phyloP scores from a whole-genome alignment of 495 filamentous ascomycete genomes.

The Parathielavia hyrcaniae region DNA sequence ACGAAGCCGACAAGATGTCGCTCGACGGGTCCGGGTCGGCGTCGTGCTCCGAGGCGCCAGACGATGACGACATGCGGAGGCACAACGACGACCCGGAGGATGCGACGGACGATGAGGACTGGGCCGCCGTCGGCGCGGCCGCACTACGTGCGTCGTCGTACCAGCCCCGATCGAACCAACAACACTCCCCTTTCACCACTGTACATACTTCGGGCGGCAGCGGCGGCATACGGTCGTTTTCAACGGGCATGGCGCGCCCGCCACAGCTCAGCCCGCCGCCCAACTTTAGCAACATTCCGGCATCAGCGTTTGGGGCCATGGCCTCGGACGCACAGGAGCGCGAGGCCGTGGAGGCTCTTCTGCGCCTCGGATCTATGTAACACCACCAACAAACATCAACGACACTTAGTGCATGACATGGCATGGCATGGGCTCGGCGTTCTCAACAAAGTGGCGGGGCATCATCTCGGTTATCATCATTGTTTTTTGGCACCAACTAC shows the following conservation, averaged over 20 bases:
- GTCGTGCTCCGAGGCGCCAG: conserved; percentile 70
- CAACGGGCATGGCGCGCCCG: conserved; percentile 45
- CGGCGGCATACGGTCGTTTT: conserved; percentile 41
- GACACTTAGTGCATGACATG: conserved; percentile 31
- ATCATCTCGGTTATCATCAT: conserved; percentile 10
- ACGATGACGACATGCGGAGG: conserved; percentile 60
- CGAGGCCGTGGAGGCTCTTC: conserved; percentile 76
- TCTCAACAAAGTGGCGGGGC: conserved; percentile 31
- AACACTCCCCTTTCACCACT: conserved; percentile 37
- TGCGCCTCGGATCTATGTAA: conserved; percentile 84
- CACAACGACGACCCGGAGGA: conserved; percentile 63
- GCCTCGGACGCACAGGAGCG: conserved; percentile 63
- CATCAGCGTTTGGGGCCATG: conserved; percentile 42
- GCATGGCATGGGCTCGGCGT: conserved; percentile 42
- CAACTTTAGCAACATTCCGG: conserved; percentile 45
- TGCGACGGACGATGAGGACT: conserved; percentile 95
- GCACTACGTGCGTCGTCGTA: conserved; percentile 71
- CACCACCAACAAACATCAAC: conserved; percentile 26
- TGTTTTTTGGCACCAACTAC: conserved; percentile 10
- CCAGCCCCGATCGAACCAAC: conserved; percentile 29
- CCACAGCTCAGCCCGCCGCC: conserved; percentile 30
- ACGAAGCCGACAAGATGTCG: conserved; percentile 96
- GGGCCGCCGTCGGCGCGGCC: conserved; percentile 82
- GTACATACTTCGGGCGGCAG: conserved; percentile 45
- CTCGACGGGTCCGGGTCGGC: conserved; percentile 66